Evolutionary conservation across 208 protist species (phyloP).

Genomic region (Leptomonas seymouri): DNA sequence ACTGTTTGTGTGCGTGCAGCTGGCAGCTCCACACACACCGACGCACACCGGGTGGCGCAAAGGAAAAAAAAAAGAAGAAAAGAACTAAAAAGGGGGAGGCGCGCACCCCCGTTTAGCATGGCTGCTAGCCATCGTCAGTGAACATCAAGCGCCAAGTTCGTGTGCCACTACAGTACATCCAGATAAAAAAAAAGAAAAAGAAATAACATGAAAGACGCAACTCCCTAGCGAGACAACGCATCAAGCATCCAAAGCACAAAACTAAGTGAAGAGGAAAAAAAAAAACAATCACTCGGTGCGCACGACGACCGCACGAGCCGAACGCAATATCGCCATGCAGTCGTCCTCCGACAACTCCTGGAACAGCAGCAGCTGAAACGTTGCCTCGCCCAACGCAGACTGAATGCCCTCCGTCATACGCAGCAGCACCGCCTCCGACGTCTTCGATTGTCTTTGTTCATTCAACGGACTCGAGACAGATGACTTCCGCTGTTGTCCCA

Average conservation of each 20-base stretch:
- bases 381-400: conserved; percentile 52
- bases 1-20: too few relatives aligned
- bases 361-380: conserved; percentile 69
- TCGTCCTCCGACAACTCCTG: conserved; percentile 76
- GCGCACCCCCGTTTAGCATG: too few relatives aligned
- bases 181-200: too few relatives aligned
- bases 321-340: conserved; percentile 56
- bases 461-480: neutral
- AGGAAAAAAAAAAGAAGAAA: too few relatives aligned
- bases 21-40: too few relatives aligned
- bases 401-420: conserved; percentile 63
- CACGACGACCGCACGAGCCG: conserved; percentile 38
- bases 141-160: neutral
- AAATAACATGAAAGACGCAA: neutral
- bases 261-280: neutral
- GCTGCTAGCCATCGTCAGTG: too few relatives aligned
- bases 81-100: too few relatives aligned
- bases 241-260: neutral
- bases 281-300: neutral
- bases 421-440: conserved; percentile 32
- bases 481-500: neutral
- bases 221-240: neutral
- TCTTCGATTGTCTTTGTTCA: neutral
- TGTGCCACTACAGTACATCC: too few relatives aligned
- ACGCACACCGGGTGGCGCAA: too few relatives aligned